phyloP scores from a whole-genome alignment of 352 stramenopile species.

The Chrysophaeum taylorii region DNA sequence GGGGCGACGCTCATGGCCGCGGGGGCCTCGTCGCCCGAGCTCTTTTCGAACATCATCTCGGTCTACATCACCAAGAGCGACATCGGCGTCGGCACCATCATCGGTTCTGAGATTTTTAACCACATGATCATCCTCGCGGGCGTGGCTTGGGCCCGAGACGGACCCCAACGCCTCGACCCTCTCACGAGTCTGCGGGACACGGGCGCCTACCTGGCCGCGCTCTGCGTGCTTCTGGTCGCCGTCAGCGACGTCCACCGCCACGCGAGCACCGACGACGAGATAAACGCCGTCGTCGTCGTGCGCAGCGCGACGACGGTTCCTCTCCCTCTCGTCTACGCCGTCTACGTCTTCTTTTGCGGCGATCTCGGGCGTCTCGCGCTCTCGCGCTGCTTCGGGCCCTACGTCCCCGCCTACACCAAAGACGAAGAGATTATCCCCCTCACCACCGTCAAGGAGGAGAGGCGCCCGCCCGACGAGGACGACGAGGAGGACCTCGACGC shows the following conservation, averaged over 20 bases:
- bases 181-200: not conserved
- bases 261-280: not conserved
- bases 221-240: not conserved
- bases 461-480: not conserved
- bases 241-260: not conserved
- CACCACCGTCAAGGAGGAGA: not conserved
- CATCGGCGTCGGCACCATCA: constrained; percentile 45
- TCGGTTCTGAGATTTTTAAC: constrained; percentile 58
- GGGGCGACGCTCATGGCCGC: constrained; percentile 23
- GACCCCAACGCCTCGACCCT: not conserved
- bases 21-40: constrained; percentile 20
- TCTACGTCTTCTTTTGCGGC: not conserved
- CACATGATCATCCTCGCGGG: constrained; percentile 52
- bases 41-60: constrained; percentile 19
- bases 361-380: not conserved
- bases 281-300: not conserved
- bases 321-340: not conserved
- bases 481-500: not conserved
- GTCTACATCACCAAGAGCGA: constrained; percentile 19
- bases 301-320: not conserved
- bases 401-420: not conserved
- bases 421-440: not conserved
- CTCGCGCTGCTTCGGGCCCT: not conserved
- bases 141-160: not conserved
- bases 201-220: not conserved